Base-by-base conservation (phyloP, 1,284 basidiomycete genomes). In the Rhodotorula glutinis region DNA sequence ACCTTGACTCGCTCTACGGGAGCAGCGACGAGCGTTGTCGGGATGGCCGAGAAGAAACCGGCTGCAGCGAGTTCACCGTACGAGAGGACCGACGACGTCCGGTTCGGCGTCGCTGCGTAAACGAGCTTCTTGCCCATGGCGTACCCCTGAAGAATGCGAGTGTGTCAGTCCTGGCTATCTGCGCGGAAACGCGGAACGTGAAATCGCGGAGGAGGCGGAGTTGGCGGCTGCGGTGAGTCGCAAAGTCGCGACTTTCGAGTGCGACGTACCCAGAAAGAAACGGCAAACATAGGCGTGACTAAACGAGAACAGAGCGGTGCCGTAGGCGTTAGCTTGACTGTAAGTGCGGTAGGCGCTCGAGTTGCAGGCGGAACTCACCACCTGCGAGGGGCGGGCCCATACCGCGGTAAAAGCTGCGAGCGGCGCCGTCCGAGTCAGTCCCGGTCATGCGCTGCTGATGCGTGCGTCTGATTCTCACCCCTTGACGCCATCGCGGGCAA, bases 1-100 rank as follows among this genome's bases (percentile, higher is more conserved):
- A 99, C 96, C 80, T 99, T 99, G 69, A 97, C 92, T 64, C 96
- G 86, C 80, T 99, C 96, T 5, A 97, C 92, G 3, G 96, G 96
- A 13, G 91, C 94, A 41, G 93, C 93, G 44, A 98, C 84, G 25
- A 96, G 81, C 0, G 94, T 96, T 13, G 92, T 88, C 25, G 96
- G 96, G 65, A 98, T 82, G 9, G 96, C 95, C 49, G 91, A 94
- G 75, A 99, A 83, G 83, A 94, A 97, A 62, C 95, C 95, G 46
- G 96, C 96, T 49, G 87, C 81, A 0, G 94, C 95, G 43, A 98
- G 86, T 80, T 99, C 95, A 49, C 82, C 77, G 41, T 87, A 86
- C n/a, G 87, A 86, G 53, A 99, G 82, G 38, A 81, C 78, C 60
- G 85, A 82, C 62, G 82, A 85, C 57, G 80, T 83, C 62, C 92